Base-by-base conservation (phyloP, 495 filamentous ascomycete genomes). In the Darksidea phi region DNA sequence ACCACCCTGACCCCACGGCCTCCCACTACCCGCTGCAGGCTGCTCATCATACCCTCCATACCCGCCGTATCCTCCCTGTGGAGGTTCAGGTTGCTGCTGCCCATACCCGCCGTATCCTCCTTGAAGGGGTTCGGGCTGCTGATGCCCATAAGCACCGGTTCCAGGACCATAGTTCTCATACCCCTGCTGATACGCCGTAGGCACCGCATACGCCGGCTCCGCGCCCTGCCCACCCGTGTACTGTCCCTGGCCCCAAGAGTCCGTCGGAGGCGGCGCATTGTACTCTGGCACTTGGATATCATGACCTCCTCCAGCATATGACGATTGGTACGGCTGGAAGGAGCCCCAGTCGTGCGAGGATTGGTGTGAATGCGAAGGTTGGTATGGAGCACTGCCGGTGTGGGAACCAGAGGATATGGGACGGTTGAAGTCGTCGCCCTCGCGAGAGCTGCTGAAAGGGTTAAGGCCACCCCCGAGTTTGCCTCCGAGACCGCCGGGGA, bases 141-240 rank as follows among this genome's bases (percentile, higher is more conserved):
- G 46, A 12, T 49, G 46, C 23, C 3, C 49, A 32, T 49, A 48
- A 8, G 6, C 51, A 11, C 49, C 54, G 24, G 47, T 6, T 10
- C 10, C 3, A 26, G 38, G 26, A 1, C 21, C 61, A 25, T 70
- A 67, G 32, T 37, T 50, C 59, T 73, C 73, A 51, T 74, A 75
- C 8, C 73, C 73, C 51, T 72, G 72, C 62, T 72, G 70, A 57
- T 72, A 75, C 11, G 68, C 68, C 28, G 71, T 72, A n/a, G 61
- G 71, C 26, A 69, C 70, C 0, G 71, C 45, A 64, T 70, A 68
- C 11, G 55, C 54, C 55, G 25, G 66, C 52, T 51, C 56, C n/a
- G 20, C 51, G 45, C 57, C 55, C 61, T 54, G 37, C 10, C 41
- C 50, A 20, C 43, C 66, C 18, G 54, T 5, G 43, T 68, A 71